Base-by-base conservation (phyloP, 2,329 filamentous ascomycete genomes). In the Hymenoscyphus fructigenus region DNA sequence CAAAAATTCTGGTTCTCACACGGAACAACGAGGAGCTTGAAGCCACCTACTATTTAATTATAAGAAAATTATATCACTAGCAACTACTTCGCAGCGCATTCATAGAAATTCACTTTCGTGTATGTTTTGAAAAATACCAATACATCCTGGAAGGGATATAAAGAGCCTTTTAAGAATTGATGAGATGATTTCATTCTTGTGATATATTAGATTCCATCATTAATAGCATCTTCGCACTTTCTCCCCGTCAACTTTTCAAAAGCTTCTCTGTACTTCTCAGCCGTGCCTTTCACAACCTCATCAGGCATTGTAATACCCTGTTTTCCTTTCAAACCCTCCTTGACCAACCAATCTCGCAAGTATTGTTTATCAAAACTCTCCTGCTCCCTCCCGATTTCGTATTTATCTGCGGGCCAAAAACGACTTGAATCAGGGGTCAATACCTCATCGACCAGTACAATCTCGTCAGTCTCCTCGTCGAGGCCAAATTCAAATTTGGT, bases 321-420 rank as follows among this genome's bases (percentile, higher is more conserved):
- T 78, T 91, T 90, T 1, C 89, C 90, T 80, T 93, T 92, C 64
- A 96, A 77, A 0, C 90, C 91, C 65, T 90, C 82, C 58, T 76
- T 79, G 2, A 88, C 89, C 72, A 97, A 78, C 91, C 92, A 97
- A 78, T 97, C 89, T 41, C 93, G 83, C 70, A 97, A 77, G 73
- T 84, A 89, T 79, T 93, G 90, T 83, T 97, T 97, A 76, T 97
- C 93, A 71, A 94, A 95, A 78, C 91, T 95, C 62, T 89, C 84
- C 80, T 96, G 92, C 64, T 90, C 84, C 67, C 83, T 83, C 1
- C 93, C 93, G 20, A 91, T 78, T 75, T 88, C 84, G 75, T 94
- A 96, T 57, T 83, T 83, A 55, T 87, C 87, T 68, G 84, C 86
- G 0, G 88, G 88, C 93, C 94, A 98, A 83, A 97, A 97, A 17